Percentiles rank a stretch among this genome's conserved stretches.
These are phyloP conservation scores for Coprinopsis marcescibilis DNA, from an alignment of 768 basidiomycete genomes.

Conservation along the genomic window DNA sequence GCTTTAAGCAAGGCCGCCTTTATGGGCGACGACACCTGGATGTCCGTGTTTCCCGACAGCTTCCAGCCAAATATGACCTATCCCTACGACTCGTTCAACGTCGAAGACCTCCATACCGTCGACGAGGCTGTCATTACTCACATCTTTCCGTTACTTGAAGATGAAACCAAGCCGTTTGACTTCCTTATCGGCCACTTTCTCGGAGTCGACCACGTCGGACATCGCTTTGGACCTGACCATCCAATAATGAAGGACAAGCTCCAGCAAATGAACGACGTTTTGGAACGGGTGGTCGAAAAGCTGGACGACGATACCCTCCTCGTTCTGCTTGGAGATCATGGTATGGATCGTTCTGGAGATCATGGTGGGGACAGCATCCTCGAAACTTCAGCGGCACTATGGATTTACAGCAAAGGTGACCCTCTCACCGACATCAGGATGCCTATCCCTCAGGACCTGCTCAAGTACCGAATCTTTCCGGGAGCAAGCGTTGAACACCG, in stretches of 20 bases:
- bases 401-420: slow-evolving; percentile 85
- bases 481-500: slow-evolving; percentile 50
- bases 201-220: slow-evolving; percentile 95
- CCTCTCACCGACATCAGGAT: slow-evolving; percentile 33
- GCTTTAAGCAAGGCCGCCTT: slow-evolving; percentile 58
- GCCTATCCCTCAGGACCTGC: slow-evolving; percentile 41
- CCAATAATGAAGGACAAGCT: slow-evolving; percentile 83
- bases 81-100: slow-evolving; percentile 96
- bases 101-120: slow-evolving; percentile 95
- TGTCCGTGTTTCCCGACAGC: slow-evolving; percentile 73
- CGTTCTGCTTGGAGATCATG: slow-evolving; percentile 92
- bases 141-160: slow-evolving; percentile 71
- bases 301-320: slow-evolving; percentile 88
- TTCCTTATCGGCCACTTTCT: slow-evolving; percentile 89
- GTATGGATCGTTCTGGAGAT: slow-evolving; percentile 93
- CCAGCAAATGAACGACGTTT: slow-evolving; percentile 78
- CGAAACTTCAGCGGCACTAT: slow-evolving; percentile 82
- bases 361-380: slow-evolving; percentile 88
- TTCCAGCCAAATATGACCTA: slow-evolving; percentile 71
- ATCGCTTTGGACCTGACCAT: slow-evolving; percentile 88
- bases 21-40: slow-evolving; percentile 98
- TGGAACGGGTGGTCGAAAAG: slow-evolving; percentile 62
- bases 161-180: slow-evolving; percentile 59
- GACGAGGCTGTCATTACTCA: slow-evolving; percentile 86
- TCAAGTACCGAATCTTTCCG: slow-evolving; percentile 57